Conservation (phyloP, 1,284 basidiomycete species). For the Ustilago shanxiensis region DNA sequence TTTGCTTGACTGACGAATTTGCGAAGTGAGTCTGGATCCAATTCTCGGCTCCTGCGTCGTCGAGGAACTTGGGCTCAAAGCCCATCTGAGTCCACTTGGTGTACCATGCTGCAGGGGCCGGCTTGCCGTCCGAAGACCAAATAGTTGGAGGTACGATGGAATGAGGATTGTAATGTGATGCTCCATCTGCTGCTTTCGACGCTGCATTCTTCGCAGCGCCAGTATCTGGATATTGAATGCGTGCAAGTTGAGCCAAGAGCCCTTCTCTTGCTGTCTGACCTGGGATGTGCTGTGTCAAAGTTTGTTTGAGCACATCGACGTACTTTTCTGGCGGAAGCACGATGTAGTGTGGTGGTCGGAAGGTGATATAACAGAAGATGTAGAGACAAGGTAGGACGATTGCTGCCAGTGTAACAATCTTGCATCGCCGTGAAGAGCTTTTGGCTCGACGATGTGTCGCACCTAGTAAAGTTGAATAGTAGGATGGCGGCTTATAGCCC, state of each 20-base stretch:
- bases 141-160: constrained; percentile 41
- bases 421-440: constrained; percentile 37
- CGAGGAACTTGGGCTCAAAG: constrained; percentile 52
- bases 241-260: constrained; percentile 31
- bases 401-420: constrained; percentile 22
- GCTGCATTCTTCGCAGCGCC: constrained; percentile 1
- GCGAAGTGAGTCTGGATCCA: constrained; percentile 39
- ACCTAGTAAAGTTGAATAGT: constrained; percentile 33
- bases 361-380: constrained; percentile 40
- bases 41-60: constrained; percentile 44
- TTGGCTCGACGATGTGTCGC: constrained; percentile 31
- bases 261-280: constrained; percentile 25
- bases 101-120: constrained; percentile 37
- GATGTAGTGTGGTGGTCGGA: constrained; percentile 49
- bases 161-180: constrained; percentile 5
- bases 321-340: constrained; percentile 45
- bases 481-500: constrained; percentile 41
- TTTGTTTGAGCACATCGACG: constrained; percentile 32
- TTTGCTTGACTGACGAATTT: constrained; percentile 39
- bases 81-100: constrained; percentile 48
- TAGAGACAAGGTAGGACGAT: constrained; percentile 32
- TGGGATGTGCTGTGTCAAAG: constrained; percentile 42
- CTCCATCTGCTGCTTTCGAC: background rate
- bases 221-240: constrained; percentile 26
- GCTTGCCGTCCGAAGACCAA: constrained; percentile 52